phyloP scores from a whole-genome alignment of 192 early-diverging fungal genomes.

The Linnemannia exigua region DNA sequence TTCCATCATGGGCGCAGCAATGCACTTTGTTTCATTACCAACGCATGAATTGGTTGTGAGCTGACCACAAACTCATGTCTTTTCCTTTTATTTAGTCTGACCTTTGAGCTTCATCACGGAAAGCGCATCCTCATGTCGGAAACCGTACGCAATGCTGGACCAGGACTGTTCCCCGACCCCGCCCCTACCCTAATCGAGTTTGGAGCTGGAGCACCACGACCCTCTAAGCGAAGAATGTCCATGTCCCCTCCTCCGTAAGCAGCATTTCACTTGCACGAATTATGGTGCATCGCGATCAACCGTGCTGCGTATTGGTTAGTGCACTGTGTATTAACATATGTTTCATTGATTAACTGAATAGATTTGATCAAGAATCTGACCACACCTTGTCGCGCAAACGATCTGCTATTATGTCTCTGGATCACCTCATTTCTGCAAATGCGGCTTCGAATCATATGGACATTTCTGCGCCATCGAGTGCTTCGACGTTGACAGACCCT shows the following conservation, averaged over 20 bases:
- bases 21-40: not conserved
- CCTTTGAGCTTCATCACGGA: constrained; percentile 51
- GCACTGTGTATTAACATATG: not conserved
- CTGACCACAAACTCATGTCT: not conserved
- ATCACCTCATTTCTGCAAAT: constrained; percentile 26
- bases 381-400: constrained; percentile 33
- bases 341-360: not conserved
- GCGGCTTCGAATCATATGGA: not conserved
- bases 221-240: constrained; percentile 38
- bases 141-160: constrained; percentile 36
- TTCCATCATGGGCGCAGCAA: constrained; percentile 6
- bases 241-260: constrained; percentile 24
- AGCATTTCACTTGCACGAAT: not conserved
- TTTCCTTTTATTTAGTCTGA: constrained; percentile 11
- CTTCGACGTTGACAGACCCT: constrained; percentile 24
- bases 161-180: constrained; percentile 40
- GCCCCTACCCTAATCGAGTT: not conserved
- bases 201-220: constrained; percentile 3
- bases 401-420: constrained; percentile 36
- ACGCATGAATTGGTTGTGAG: too few relatives aligned
- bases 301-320: too few relatives aligned
- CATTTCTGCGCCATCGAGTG: constrained; percentile 2
- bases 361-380: not conserved
- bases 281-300: not conserved
- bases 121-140: constrained; percentile 50